Evolutionary conservation across 2,329 filamentous ascomycete species (phyloP).

Genomic region (Parascedosporium putredinis): DNA sequence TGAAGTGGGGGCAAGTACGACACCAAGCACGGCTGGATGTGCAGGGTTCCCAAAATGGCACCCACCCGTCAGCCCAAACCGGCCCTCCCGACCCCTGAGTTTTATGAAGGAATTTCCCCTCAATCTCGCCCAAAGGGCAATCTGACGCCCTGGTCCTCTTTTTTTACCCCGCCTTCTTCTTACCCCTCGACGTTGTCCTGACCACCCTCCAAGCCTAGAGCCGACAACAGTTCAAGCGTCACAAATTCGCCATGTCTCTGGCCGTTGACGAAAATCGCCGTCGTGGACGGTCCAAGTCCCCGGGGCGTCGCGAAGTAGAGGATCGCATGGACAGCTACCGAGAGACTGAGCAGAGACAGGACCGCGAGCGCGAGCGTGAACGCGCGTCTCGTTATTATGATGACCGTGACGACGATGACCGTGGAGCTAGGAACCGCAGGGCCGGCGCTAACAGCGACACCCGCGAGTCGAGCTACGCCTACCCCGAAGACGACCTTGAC

Average conservation of each 20-base stretch:
- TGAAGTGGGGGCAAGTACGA: too few species aligned
- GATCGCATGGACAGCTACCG: slow-evolving; percentile 16
- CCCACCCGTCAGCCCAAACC: too few species aligned
- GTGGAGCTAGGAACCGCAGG: slow-evolving; percentile 2
- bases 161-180: slow-evolving; percentile 1
- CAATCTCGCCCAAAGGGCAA: background rate
- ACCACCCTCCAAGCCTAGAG: background rate
- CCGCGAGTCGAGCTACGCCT: slow-evolving; percentile 30
- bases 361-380: slow-evolving; percentile 19
- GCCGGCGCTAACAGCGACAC: slow-evolving; percentile 27
- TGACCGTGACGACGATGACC: background rate
- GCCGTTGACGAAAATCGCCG: slow-evolving; percentile 33
- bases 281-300: slow-evolving; percentile 37
- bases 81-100: too few species aligned
- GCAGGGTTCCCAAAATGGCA: too few species aligned
- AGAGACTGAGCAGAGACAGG: too few species aligned
- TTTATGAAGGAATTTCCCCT: slow-evolving; percentile 1
- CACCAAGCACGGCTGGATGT: too few species aligned
- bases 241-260: slow-evolving; percentile 34
- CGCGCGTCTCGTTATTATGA: too few species aligned
- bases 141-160: background rate
- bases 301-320: slow-evolving; percentile 22
- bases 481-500: slow-evolving; percentile 31
- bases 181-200: background rate
- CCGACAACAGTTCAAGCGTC: background rate